phyloP scores from a whole-genome alignment of 83 land plant species.

The Picea engelmannii region DNA sequence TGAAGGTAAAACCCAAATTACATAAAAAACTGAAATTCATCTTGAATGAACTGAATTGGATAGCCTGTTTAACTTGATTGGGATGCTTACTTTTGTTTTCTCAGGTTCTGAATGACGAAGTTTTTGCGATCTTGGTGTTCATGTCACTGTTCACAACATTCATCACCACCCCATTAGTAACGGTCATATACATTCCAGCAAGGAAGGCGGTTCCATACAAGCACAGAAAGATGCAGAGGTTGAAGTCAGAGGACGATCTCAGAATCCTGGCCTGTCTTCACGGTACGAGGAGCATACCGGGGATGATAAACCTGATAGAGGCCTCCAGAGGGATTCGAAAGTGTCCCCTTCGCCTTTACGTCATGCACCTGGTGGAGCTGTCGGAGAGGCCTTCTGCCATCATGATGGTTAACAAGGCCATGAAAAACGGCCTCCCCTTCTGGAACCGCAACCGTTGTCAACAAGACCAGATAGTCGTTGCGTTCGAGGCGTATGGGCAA shows the following conservation, averaged over 20 bases:
- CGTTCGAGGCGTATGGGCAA: conserved; percentile 50
- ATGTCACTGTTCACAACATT: conserved; percentile 48
- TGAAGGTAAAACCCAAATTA: conserved; percentile 40
- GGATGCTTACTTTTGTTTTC: background rate
- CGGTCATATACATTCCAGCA: conserved; percentile 64
- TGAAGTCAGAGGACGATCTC: conserved; percentile 40
- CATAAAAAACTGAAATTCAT: too few species aligned
- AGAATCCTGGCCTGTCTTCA: conserved; percentile 71
- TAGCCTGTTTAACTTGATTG: background rate
- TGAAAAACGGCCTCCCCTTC: conserved; percentile 70
- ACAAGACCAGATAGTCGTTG: conserved; percentile 35
- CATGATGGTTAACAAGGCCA: conserved; percentile 62
- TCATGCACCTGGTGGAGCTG: conserved; percentile 82
- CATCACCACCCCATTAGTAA: conserved; percentile 43
- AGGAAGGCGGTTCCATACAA: conserved; percentile 46
- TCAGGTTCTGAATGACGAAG: conserved; percentile 73
- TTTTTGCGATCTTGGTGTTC: conserved; percentile 81
- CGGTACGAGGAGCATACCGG: conserved; percentile 57
- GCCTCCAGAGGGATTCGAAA: conserved; percentile 20
- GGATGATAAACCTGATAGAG: conserved; percentile 56
- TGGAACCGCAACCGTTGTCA: conserved; percentile 35
- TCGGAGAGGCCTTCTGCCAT: conserved; percentile 77
- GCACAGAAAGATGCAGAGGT: conserved; percentile 41
- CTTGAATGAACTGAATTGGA: background rate
- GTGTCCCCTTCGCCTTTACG: conserved; percentile 54